Evolutionary conservation across 2,329 filamentous ascomycete species (phyloP).

Genomic region (Trichoderma hamatum): DNA sequence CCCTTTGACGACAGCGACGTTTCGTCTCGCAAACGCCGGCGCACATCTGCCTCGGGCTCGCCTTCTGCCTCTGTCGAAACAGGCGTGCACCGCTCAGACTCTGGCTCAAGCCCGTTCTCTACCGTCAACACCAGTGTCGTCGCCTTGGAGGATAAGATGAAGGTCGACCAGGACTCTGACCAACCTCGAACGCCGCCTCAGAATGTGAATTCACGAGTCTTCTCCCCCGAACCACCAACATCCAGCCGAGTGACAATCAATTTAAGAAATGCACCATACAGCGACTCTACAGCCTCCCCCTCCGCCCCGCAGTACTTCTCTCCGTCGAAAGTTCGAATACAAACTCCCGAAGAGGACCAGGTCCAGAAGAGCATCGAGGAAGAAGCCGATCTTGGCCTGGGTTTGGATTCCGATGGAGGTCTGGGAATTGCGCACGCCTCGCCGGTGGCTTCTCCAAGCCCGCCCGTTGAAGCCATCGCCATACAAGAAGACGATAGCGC

Average conservation of each 20-base stretch:
- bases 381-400: constrained; percentile 46
- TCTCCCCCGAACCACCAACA: constrained; percentile 43
- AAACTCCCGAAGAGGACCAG: constrained; percentile 33
- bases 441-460: constrained; percentile 47
- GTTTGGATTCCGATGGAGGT: constrained; percentile 32
- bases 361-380: constrained; percentile 53
- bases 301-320: not conserved
- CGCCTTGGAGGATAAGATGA: constrained; percentile 43
- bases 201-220: constrained; percentile 38
- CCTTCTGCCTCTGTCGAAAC: constrained; percentile 57
- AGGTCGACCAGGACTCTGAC: constrained; percentile 33
- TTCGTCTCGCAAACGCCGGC: constrained; percentile 63
- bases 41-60: constrained; percentile 60
- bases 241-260: constrained; percentile 65
- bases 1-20: constrained; percentile 64
- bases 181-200: constrained; percentile 49
- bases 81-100: constrained; percentile 37
- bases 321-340: not conserved
- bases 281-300: constrained; percentile 43
- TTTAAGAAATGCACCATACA: constrained; percentile 52
- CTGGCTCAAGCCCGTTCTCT: constrained; percentile 37
- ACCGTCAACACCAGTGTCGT: constrained; percentile 36
- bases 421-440: constrained; percentile 39
- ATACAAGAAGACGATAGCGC: constrained; percentile 43
- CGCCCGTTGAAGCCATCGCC: constrained; percentile 49